phyloP scores from a whole-genome alignment of 1,139 yeast genomes.

The Geotrichum aggregatum region DNA sequence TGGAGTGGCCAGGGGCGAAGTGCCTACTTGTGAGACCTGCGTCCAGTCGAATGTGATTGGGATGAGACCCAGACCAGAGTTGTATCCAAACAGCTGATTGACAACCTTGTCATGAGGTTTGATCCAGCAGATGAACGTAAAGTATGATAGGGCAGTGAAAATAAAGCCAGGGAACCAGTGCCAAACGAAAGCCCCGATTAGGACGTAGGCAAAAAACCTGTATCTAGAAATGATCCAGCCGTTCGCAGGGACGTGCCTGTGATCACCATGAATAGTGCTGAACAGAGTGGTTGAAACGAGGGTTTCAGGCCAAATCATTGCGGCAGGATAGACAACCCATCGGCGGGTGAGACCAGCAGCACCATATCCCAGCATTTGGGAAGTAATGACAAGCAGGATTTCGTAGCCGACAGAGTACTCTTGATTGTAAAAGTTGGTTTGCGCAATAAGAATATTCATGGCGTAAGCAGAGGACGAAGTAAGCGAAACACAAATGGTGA shows the following conservation, averaged over 20 bases:
- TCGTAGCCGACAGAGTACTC: conserved; percentile 49
- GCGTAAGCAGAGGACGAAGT: conserved; percentile 46
- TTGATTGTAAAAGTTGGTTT: conserved; percentile 45
- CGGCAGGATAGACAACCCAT: conserved; percentile 48
- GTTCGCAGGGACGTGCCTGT: conserved; percentile 47
- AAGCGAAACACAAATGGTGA: conserved; percentile 53
- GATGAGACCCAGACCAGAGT: conserved; percentile 51
- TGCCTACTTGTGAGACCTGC: conserved; percentile 32
- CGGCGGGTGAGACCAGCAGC: conserved; percentile 50
- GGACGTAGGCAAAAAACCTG: conserved; percentile 38
- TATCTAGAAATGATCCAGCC: conserved; percentile 45
- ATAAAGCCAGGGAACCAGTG: conserved; percentile 48
- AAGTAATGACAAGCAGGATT: conserved; percentile 26
- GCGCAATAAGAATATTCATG: conserved; percentile 49
- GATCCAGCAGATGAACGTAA: conserved; percentile 39
- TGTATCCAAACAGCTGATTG: conserved; percentile 51
- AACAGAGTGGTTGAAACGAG: conserved; percentile 35
- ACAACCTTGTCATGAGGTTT: conserved; percentile 44
- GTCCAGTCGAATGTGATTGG: conserved; percentile 50
- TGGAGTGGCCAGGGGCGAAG: conserved; percentile 55
- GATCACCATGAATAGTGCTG: conserved; percentile 32
- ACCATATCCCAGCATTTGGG: conserved; percentile 37
- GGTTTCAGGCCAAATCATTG: conserved; percentile 51
- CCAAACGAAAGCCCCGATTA: conserved; percentile 41
- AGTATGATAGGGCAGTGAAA: conserved; percentile 43